Base-by-base conservation (phyloP, 345 rosid species). In the Boechera divaricarpa region DNA sequence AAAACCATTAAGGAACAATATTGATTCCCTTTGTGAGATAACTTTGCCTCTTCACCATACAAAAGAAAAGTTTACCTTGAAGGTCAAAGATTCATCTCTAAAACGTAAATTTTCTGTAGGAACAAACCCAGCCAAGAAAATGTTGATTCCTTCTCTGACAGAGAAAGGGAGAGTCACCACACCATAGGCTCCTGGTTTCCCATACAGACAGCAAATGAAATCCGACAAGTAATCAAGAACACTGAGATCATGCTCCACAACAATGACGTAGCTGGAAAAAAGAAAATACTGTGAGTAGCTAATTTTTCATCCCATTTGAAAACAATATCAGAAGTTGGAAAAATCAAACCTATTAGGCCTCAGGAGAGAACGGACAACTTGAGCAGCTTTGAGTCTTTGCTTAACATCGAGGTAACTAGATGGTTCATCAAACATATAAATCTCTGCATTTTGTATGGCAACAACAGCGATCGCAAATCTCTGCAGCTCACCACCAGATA, bases 361-460 rank as follows among this genome's bases (percentile, higher is more conserved):
- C 59, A 90, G 94, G 78, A 96, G 86, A 35, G 97, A 93, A 63
- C 98, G 87, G 56, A 96, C 2, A 72, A 93, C 98, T 89, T 86
- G 96, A 73, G 99, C 97, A 48, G 99, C 98, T 84, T 93, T 96
- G 61, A 96, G 94, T 85, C 99, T 88, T 86, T 96, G 99, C 67
- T 89, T 93, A 59, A 96, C 99, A 89, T 96, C 99, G 38, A 96
- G 97, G 85, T 91, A 96, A 84, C 99, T 96, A 39, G 99, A 96
- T 53, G 99, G 99, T 57, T 96, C 99, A 78, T 96, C 99, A 83
- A 96, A 96, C 99, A 96, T 96, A 79, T 91, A 96, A 49, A 96
- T 93, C 80, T 96, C 99, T n/a, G 98, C 99, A 85, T 84, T 90
- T 78, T 96, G 97, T 81, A 96, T 83, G 51, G 93, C 94, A 78